Conservation (phyloP, 2,329 filamentous ascomycete genomes). For the Aspergillus flavus region DNA sequence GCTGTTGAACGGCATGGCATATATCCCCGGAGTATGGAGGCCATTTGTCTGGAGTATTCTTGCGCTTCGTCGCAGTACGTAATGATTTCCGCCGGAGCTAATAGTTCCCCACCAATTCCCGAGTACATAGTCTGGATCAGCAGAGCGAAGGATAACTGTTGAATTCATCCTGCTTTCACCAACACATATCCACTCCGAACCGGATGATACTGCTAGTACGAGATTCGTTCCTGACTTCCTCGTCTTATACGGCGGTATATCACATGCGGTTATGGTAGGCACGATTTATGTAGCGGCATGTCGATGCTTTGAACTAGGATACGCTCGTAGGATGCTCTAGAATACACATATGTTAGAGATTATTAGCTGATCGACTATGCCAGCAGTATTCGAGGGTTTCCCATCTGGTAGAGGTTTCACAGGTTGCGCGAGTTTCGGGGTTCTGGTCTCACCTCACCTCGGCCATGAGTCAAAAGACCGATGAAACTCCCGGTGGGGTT, state of each 20-base stretch:
- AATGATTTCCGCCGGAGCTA: not conserved
- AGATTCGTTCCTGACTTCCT: not conserved
- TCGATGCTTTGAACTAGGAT: not conserved
- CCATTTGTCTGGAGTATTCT: not conserved
- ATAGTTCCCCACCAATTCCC: not conserved
- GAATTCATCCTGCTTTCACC: not conserved
- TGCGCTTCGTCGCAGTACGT: not conserved
- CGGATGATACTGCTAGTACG: not conserved
- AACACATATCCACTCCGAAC: not conserved
- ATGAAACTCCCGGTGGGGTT: not conserved
- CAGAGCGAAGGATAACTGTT: not conserved
- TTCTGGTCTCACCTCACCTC: constrained; percentile 1
- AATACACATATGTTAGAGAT: not conserved
- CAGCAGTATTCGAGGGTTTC: not conserved
- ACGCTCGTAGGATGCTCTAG: not conserved
- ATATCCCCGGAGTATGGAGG: not conserved
- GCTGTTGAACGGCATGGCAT: not conserved
- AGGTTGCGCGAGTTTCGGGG: not conserved
- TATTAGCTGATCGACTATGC: not conserved
- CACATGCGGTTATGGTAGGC: not conserved
- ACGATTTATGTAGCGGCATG: not conserved
- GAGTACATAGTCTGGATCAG: not conserved
- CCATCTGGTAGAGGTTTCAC: not conserved
- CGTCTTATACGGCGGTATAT: not conserved
- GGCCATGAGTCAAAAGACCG: not conserved